phyloP scores from a whole-genome alignment of 2,329 filamentous ascomycete genomes.

The Paraphaeosphaeria minitans region DNA sequence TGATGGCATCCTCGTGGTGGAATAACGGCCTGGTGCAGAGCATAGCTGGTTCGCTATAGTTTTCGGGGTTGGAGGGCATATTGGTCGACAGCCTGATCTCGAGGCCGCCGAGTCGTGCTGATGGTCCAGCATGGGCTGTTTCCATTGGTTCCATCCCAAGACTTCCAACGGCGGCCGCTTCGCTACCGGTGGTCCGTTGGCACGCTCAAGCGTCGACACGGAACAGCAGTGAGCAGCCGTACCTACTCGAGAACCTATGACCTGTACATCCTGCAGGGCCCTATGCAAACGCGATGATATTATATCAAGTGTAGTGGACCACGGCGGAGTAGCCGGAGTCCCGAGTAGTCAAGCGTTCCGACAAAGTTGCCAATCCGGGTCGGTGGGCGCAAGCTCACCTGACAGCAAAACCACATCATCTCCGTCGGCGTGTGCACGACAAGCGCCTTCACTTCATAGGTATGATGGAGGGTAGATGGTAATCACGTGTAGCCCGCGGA shows the following conservation, averaged over 20 bases:
- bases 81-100: background rate
- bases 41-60: background rate
- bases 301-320: background rate
- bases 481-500: background rate
- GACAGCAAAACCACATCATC: background rate
- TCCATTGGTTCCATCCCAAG: background rate
- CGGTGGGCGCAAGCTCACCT: background rate
- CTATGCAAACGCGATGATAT: background rate
- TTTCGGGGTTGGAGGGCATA: background rate
- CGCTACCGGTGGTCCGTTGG: background rate
- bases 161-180: slow-evolving; percentile 2
- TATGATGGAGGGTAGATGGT: background rate
- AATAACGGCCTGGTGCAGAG: background rate
- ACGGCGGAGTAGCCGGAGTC: background rate
- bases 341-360: background rate
- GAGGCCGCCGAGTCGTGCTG: background rate
- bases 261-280: background rate
- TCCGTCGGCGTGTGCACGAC: background rate
- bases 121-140: background rate
- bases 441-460: background rate
- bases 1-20: background rate
- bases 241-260: background rate
- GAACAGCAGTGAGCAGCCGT: background rate
- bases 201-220: background rate
- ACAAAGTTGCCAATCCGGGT: background rate